Evolutionary conservation across 148 eudicot species (phyloP).

Genomic region (Pharnaceum exiguum): DNA sequence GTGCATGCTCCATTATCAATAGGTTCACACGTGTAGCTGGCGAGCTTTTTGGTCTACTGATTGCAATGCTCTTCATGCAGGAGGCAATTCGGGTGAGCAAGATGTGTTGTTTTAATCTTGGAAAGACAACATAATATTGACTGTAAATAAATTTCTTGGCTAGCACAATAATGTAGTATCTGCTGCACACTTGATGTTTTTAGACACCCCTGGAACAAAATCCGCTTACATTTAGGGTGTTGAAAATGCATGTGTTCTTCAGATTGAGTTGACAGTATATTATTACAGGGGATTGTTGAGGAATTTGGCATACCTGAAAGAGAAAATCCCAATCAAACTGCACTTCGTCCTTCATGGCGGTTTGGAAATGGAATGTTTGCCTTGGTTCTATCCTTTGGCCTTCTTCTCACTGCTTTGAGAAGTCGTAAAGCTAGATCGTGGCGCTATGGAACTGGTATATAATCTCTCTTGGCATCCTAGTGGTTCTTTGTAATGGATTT

Average conservation of each 20-base stretch:
- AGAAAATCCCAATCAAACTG: slow-evolving; percentile 55
- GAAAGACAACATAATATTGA: too few species aligned
- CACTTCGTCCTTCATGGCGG: slow-evolving; percentile 85
- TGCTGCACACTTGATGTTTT: background rate
- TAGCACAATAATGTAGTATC: background rate
- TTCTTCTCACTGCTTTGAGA: slow-evolving; percentile 69
- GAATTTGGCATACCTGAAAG: slow-evolving; percentile 82
- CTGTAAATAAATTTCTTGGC: slow-evolving; percentile 2
- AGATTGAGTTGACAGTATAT: slow-evolving; percentile 7
- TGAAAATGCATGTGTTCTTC: background rate
- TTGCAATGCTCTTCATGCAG: slow-evolving; percentile 99
- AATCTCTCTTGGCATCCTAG: background rate
- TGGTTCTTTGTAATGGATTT: background rate
- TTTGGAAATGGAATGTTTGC: slow-evolving; percentile 99
- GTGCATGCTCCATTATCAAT: slow-evolving; percentile 96
- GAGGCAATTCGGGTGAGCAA: slow-evolving; percentile 85
- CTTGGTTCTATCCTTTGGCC: slow-evolving; percentile 90
- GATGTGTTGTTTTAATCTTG: background rate
- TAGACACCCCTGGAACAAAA: background rate
- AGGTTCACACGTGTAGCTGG: slow-evolving; percentile 96
- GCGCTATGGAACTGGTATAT: slow-evolving; percentile 94
- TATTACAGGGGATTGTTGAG: slow-evolving; percentile 77
- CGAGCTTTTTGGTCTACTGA: slow-evolving; percentile 91
- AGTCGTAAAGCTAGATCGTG: slow-evolving; percentile 98
- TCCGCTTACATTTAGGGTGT: background rate